Evolutionary conservation across 768 basidiomycete species (phyloP).

Genomic region (Chlorophyllum brunneum): DNA sequence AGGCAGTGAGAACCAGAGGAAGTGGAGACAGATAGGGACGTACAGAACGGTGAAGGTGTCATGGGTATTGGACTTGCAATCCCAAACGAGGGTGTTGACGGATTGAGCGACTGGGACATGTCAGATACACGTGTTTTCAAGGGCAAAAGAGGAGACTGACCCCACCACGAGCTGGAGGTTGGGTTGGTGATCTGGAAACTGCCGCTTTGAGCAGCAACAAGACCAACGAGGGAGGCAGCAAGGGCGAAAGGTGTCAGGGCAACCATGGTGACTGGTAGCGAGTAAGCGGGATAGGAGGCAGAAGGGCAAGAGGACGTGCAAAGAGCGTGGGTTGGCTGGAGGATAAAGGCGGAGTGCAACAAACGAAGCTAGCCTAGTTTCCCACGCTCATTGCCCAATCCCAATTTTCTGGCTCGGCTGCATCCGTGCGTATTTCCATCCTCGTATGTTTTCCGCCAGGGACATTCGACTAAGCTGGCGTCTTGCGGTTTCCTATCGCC

Average conservation of each 20-base stretch:
- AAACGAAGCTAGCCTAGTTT: not conserved
- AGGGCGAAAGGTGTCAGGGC: conserved; percentile 1
- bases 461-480: too few relatives aligned
- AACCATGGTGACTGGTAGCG: not conserved
- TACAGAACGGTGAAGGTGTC: conserved; percentile 50
- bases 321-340: conserved; percentile 1
- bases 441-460: too few relatives aligned
- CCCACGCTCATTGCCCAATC: not conserved
- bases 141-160: conserved; percentile 29
- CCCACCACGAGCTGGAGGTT: conserved; percentile 52
- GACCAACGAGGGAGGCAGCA: conserved; percentile 27
- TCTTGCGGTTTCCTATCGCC: too few relatives aligned
- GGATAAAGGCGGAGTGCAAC: not conserved
- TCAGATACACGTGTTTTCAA: not conserved
- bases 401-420: too few relatives aligned
- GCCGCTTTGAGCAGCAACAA: conserved; percentile 31
- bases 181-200: conserved; percentile 42
- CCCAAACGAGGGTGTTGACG: conserved; percentile 57
- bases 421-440: too few relatives aligned
- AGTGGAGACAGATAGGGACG: conserved; percentile 22
- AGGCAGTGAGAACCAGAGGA: conserved; percentile 11
- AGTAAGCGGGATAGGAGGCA: not conserved
- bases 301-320: not conserved
- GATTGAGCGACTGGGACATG: conserved; percentile 47
- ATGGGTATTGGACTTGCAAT: conserved; percentile 39